A percentile compares a stretch with the other conserved stretches of the same genome.
These are phyloP conservation scores for Lactifluus subvellereus DNA, from an alignment of 768 basidiomycete species.

Conservation along the genomic window DNA sequence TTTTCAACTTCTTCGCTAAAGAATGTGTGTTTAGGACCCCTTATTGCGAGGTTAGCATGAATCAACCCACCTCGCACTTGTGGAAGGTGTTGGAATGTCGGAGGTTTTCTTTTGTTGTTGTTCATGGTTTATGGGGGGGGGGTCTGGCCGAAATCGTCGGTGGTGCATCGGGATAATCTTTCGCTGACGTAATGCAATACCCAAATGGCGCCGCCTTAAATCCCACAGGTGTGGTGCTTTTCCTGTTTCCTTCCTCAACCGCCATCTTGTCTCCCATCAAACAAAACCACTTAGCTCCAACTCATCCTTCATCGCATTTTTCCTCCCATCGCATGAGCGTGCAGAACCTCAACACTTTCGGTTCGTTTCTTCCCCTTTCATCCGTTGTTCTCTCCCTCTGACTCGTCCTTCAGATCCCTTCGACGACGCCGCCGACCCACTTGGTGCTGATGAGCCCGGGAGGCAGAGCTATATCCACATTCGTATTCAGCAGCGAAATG, in stretches of 20 bases:
- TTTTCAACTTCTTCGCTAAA: constrained; percentile 74
- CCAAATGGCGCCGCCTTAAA: constrained; percentile 16
- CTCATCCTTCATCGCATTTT: constrained; percentile 35
- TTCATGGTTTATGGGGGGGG: neutral
- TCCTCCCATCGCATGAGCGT: constrained; percentile 83
- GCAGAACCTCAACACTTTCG: constrained; percentile 83
- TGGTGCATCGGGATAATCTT: constrained; percentile 10
- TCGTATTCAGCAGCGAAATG: constrained; percentile 98
- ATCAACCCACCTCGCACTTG: constrained; percentile 48
- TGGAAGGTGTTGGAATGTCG: constrained; percentile 66
- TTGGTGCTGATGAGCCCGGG: constrained; percentile 70
- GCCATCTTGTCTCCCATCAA: constrained; percentile 28
- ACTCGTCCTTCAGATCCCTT: constrained; percentile 70
- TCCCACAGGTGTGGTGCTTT: constrained; percentile 3
- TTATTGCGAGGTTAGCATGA: neutral
- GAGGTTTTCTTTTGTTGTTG: constrained; percentile 54
- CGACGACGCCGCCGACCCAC: constrained; percentile 87
- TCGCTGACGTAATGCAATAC: constrained; percentile 6
- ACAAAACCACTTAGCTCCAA: constrained; percentile 42
- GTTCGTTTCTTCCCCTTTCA: constrained; percentile 37
- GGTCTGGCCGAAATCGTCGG: neutral
- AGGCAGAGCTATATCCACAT: constrained; percentile 86
- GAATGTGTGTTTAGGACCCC: neutral
- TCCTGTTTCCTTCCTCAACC: constrained; percentile 27
- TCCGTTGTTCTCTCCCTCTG: constrained; percentile 25